Evolutionary conservation across 345 rosid species (phyloP).

Genomic region (Salix suchowensis): DNA sequence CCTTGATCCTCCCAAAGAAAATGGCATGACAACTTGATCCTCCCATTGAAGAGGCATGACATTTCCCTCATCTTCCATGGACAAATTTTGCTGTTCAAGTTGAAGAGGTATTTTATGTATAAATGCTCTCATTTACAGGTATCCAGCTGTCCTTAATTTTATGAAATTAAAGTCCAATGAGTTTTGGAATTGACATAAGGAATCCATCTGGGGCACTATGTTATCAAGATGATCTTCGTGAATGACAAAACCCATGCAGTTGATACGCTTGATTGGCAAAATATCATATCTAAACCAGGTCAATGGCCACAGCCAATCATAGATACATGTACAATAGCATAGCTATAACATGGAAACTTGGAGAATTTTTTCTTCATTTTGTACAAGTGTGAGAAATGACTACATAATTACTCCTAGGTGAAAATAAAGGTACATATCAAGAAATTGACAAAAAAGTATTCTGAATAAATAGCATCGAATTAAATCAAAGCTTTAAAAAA

Average conservation of each 20-base stretch:
- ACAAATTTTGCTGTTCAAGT: not conserved
- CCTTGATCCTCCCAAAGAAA: not conserved
- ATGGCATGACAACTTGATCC: not conserved
- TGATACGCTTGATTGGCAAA: not conserved
- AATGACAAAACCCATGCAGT: not conserved
- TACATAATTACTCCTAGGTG: not conserved
- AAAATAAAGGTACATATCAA: not conserved
- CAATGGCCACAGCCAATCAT: not conserved
- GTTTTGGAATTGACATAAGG: not conserved
- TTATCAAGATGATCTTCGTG: not conserved
- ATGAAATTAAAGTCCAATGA: not conserved
- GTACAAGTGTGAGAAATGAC: not conserved
- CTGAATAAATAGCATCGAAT: not conserved
- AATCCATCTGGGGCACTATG: not conserved
- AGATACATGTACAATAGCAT: not conserved
- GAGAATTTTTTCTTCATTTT: not conserved
- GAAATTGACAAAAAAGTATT: not conserved
- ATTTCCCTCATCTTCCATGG: not conserved
- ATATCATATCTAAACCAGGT: not conserved
- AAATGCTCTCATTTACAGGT: not conserved
- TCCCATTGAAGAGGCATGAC: not conserved
- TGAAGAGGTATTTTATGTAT: not conserved
- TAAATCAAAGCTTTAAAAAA: not conserved
- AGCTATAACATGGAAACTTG: not conserved
- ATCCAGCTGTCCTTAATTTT: not conserved